Conservation (phyloP, 2,329 filamentous ascomycete genomes). For the Diaporthe eres region DNA sequence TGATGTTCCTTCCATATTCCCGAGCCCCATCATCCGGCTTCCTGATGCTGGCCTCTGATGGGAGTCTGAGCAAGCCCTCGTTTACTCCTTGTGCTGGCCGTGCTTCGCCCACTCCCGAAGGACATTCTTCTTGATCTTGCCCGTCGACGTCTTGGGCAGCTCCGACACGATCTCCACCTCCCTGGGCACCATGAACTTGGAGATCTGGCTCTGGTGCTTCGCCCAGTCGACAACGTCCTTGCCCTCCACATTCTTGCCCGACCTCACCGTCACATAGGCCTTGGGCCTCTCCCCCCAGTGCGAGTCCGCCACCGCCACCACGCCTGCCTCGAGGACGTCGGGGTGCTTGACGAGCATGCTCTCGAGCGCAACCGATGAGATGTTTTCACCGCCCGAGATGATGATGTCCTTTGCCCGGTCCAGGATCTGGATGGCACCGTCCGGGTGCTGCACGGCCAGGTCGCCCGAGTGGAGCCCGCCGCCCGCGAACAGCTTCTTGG, state of each 20-base stretch:
- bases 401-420: conserved; percentile 98
- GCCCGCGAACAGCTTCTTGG: conserved; percentile 87
- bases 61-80: too few relatives aligned
- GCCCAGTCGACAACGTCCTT: conserved; percentile 89
- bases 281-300: conserved; percentile 98
- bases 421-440: conserved; percentile 91
- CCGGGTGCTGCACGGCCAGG: conserved; percentile 91
- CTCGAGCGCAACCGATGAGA: conserved; percentile 93
- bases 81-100: conserved; percentile 43
- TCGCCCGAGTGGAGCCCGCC: conserved; percentile 92
- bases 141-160: conserved; percentile 96
- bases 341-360: conserved; percentile 91
- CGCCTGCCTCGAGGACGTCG: conserved; percentile 89
- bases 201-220: conserved; percentile 83
- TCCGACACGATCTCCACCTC: conserved; percentile 86
- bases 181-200: conserved; percentile 87
- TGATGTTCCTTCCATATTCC: neutral
- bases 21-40: too few relatives aligned
- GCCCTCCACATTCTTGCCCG: conserved; percentile 61
- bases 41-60: neutral
- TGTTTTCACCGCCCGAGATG: conserved; percentile 97
- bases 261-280: conserved; percentile 87
- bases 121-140: conserved; percentile 96
- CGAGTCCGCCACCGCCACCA: conserved; percentile 87
- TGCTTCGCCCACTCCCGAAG: conserved; percentile 85